phyloP scores from a whole-genome alignment of 129 eudicot species.

The Saposhnikovia divaricata region DNA sequence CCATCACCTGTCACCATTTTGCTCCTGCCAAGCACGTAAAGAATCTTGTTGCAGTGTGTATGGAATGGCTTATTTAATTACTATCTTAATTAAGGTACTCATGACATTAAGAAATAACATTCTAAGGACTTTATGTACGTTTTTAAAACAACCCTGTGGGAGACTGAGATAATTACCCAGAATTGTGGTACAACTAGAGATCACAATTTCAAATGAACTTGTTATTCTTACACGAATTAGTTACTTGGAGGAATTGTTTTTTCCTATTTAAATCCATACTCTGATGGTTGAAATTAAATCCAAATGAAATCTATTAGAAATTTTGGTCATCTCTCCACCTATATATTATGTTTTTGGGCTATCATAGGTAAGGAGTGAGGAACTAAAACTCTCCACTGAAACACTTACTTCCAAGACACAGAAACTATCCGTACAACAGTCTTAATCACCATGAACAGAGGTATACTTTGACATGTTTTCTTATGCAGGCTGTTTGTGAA shows the following conservation, averaged over 20 bases:
- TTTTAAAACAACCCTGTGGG: neutral
- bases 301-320: neutral
- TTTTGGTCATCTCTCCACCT: neutral
- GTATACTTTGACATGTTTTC: neutral
- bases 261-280: neutral
- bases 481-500: neutral
- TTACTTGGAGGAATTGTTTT: neutral
- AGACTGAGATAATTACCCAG: neutral
- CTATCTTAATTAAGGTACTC: neutral
- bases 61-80: neutral
- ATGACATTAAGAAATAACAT: neutral
- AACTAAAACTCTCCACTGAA: neutral
- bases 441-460: neutral
- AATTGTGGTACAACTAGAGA: neutral
- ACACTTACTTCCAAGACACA: neutral
- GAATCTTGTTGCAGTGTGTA: neutral
- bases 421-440: neutral
- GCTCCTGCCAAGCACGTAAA: constrained; percentile 9
- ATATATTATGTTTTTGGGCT: neutral
- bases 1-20: constrained; percentile 24
- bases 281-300: neutral
- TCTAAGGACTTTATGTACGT: neutral
- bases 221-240: neutral
- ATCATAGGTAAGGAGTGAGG: neutral
- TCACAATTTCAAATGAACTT: neutral